Evolutionary conservation across 306 rosid genomes (phyloP).

Genomic region (Pueraria montana): DNA sequence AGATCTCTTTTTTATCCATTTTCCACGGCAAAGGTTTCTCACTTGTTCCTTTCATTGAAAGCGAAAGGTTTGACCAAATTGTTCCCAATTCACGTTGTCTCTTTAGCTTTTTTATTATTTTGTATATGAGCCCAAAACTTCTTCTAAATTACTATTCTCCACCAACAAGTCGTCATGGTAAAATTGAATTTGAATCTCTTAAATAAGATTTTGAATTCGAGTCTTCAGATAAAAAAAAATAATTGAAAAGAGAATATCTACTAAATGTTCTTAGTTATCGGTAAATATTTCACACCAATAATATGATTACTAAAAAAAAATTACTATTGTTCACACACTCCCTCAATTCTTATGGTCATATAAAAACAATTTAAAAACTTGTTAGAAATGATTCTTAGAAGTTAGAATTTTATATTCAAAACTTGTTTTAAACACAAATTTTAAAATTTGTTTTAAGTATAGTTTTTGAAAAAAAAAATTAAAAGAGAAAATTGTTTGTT

Average conservation of each 20-base stretch:
- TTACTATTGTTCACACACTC: constrained; percentile 31
- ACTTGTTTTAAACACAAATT: neutral
- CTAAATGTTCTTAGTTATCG: too few relatives aligned
- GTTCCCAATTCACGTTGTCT: constrained; percentile 6
- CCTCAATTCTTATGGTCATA: neutral
- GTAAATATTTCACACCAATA: too few relatives aligned
- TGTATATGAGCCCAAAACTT: constrained; percentile 46
- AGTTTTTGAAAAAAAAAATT: too few relatives aligned
- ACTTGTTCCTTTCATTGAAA: constrained; percentile 84
- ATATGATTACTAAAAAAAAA: neutral
- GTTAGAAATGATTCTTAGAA: neutral
- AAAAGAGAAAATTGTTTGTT: too few relatives aligned
- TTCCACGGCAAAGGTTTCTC: constrained; percentile 71
- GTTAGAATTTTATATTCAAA: neutral
- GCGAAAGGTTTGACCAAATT: constrained; percentile 76
- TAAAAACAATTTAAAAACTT: neutral
- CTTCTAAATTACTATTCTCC: constrained; percentile 34
- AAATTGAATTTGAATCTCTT: too few relatives aligned
- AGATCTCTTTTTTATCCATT: constrained; percentile 78
- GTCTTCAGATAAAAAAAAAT: too few relatives aligned
- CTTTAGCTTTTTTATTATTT: constrained; percentile 12
- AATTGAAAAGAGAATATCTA: too few relatives aligned
- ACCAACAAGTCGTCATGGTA: too few relatives aligned
- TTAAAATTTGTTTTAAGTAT: too few relatives aligned
- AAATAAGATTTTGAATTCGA: too few relatives aligned